phyloP scores from a whole-genome alignment of 1,284 basidiomycete species.

The Rhodotorula mucilaginosa region DNA sequence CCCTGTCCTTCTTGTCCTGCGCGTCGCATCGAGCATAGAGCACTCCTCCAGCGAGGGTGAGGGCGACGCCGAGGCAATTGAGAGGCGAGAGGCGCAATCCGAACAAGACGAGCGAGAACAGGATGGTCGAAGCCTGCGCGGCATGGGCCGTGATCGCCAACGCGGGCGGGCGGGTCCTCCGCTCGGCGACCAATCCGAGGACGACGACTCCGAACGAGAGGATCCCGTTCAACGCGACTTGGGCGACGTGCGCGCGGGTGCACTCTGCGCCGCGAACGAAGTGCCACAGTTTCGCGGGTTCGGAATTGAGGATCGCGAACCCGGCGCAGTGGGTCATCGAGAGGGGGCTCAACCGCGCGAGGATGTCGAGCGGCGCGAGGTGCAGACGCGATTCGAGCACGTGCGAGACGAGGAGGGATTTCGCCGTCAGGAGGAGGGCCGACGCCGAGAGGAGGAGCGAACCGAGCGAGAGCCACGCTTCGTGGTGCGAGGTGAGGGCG shows the following conservation, averaged over 20 bases:
- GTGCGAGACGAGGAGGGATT: conserved; percentile 34
- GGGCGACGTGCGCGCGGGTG: conserved; percentile 20
- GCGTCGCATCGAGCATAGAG: conserved; percentile 34
- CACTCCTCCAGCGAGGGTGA: conserved; percentile 35
- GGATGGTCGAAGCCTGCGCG: conserved; percentile 36
- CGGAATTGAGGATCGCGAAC: conserved; percentile 35
- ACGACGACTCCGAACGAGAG: conserved; percentile 29
- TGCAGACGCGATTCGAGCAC: conserved; percentile 23
- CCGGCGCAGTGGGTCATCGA: conserved; percentile 28
- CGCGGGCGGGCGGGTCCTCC: conserved; percentile 25
- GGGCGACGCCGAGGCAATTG: conserved; percentile 37
- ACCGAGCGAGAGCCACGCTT: conserved; percentile 25
- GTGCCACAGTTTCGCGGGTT: conserved; percentile 17
- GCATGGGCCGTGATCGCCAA: conserved; percentile 35
- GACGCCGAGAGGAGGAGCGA: conserved; percentile 29
- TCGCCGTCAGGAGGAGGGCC: conserved; percentile 29
- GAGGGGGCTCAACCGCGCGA: conserved; percentile 22
- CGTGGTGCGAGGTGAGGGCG: conserved; percentile 32
- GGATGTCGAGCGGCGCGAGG: conserved; percentile 35
- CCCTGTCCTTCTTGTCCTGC: conserved; percentile 20
- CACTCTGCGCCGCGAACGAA: conserved; percentile 21
- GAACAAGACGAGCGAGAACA: conserved; percentile 32
- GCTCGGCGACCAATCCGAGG: conserved; percentile 28
- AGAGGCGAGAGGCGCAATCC: conserved; percentile 27
- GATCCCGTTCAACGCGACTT: conserved; percentile 31